Base-by-base conservation (phyloP, 2,329 filamentous ascomycete species). In the Fusarium sp. region DNA sequence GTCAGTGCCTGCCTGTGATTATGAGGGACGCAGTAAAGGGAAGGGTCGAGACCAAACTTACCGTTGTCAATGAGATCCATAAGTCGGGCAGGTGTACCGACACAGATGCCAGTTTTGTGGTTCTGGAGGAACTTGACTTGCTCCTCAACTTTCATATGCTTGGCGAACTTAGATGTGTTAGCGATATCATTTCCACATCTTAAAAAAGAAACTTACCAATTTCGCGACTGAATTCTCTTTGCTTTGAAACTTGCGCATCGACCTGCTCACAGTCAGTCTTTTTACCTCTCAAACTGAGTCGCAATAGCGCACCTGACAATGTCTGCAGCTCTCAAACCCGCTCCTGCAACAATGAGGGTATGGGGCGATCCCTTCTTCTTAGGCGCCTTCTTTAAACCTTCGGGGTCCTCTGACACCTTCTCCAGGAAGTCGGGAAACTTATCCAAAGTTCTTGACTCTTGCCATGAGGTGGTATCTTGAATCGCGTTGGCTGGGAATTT, bases 81-180 rank as follows among this genome's bases (percentile, higher is more conserved):
- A 45, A 99, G 84, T 54, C 96, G 88, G 55, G 93, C 90, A 10
- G 96, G 96, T 10, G 96, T 99, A 7, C 96, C 96, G 20, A 98
- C 94, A 6, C 93, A 95, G 72, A 98, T 93, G 35, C 94, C 94
- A 18, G 95, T 94, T 70, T 92, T 91, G 75, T 84, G 86, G 61
- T 84, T 87, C 78, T 93, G 88, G 47, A 97, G 90, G 80, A 93
- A 93, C 67, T 92, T 87, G 59, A 95, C 90, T 39, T 95, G 93
- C 78, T 98, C 96, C 60, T 94, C 90, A 17, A 99, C 84, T 84
- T 99, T 99, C 86, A 99, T 97, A 82, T 99, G 96, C 83, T 99
- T 99, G 38, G 96, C 96, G 82, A 99, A 99, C 80, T 90, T 17
- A 15, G 18, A 13, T 14, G 6, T 49, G 33, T 74, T 12, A 69